Base-by-base conservation (phyloP, 2,329 filamentous ascomycete genomes). In the Paecilomyces niveus region DNA sequence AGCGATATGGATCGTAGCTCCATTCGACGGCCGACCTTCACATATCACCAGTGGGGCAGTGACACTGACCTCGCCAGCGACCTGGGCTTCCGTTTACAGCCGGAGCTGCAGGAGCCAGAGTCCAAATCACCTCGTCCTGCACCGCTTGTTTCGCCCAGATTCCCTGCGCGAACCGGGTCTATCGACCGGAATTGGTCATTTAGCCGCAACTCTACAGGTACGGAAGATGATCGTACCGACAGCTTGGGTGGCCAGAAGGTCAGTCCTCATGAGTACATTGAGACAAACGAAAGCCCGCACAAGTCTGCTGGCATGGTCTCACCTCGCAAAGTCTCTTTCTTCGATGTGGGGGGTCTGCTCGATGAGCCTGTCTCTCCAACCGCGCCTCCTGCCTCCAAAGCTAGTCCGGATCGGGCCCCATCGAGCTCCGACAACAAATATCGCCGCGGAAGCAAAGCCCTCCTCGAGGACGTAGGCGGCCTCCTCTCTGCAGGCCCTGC, bases 21-120 rank as follows among this genome's bases (percentile, higher is more conserved):
- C 50, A 63, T 71, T 2, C 70, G 75, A 49, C 71, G 74, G 35
- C 67, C 70, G 32, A 92, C 89, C 1, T 76, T 88, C 45, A 86
- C 87, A 52, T 76, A 86, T 60, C 83, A 84, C 54, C 85, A 89
- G 58, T 93, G 89, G 87, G 92, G 90, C 51, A 96, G 91, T 65
- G 93, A 97, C 66, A 92, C 95, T 68, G 91, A 97, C 70, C 83
- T 97, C 1, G 91, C 95, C 3, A 81, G 89, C 55, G 89, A 87
- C 60, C 68, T 96, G 3, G 92, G 93, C 7, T 84, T 93, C 45
- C 84, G 88, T 11, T 81, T 85, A 32, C 78, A 80, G 13, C 76
- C 81, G 4, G 78, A 82, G 15, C 70, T 85, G 54, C 70, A 77
- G 50, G 76, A 76, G 9, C 63, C 67, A 15, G 68, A 70, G 35